phyloP scores from a whole-genome alignment of 2,329 filamentous ascomycete species.

The Mollisiaceae sp. region DNA sequence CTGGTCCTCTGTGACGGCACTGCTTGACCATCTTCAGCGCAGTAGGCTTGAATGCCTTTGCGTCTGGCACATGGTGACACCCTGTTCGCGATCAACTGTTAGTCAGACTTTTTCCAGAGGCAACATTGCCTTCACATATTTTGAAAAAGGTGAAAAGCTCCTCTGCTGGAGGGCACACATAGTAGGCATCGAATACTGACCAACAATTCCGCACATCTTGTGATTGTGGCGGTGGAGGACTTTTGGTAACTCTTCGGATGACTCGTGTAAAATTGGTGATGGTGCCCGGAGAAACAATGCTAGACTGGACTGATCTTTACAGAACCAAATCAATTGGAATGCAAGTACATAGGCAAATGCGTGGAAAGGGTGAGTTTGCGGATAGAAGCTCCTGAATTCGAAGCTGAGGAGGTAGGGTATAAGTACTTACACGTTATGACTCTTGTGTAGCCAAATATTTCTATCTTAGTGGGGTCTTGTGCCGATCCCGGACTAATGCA shows the following conservation, averaged over 20 bases:
- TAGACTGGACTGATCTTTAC: not conserved
- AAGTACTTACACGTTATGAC: constrained; percentile 4
- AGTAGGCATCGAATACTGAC: not conserved
- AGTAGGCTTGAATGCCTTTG: constrained; percentile 94
- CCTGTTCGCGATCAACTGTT: constrained; percentile 61
- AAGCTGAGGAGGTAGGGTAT: constrained; percentile 3
- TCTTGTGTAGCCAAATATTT: not conserved
- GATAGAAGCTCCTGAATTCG: not conserved
- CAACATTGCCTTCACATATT: not conserved
- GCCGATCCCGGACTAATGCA: constrained; percentile 12
- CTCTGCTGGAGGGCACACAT: not conserved
- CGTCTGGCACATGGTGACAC: constrained; percentile 92
- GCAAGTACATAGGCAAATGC: not conserved
- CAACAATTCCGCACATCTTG: constrained; percentile 35
- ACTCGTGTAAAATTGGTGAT: not conserved
- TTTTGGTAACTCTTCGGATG: not conserved
- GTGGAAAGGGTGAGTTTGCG: not conserved
- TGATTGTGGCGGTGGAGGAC: constrained; percentile 14
- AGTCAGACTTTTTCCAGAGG: constrained; percentile 5
- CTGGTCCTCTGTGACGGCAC: constrained; percentile 96
- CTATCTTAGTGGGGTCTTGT: constrained; percentile 5
- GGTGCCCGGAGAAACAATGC: not conserved
- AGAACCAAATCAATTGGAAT: not conserved
- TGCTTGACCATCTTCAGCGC: constrained; percentile 93
- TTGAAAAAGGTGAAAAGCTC: not conserved